Percentiles rank a stretch among this genome's conserved stretches.
phyloP scores from a whole-genome alignment of 2,329 filamentous ascomycete species.

The Diaporthe helianthi region DNA sequence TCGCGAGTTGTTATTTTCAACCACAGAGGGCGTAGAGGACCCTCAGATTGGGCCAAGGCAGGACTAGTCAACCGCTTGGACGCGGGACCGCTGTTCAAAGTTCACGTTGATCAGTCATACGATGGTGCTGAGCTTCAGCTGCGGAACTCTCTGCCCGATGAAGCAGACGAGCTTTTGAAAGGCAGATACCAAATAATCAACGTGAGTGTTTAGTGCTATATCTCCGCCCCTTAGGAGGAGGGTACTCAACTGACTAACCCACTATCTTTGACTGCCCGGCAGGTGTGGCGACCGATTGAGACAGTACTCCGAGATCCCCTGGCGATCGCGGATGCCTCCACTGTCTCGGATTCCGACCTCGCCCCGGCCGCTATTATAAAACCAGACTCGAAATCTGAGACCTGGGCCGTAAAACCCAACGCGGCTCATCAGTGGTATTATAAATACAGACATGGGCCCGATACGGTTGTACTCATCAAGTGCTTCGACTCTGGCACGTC shows the following conservation, averaged over 20 bases:
- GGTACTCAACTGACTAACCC: background rate
- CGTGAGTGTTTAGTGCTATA: conserved; percentile 32
- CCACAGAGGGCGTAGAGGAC: conserved; percentile 60
- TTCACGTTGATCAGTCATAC: conserved; percentile 54
- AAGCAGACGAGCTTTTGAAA: conserved; percentile 39
- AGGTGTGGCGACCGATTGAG: conserved; percentile 56
- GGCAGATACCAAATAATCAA: conserved; percentile 52
- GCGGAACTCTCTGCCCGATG: conserved; percentile 35
- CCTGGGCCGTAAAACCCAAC: conserved; percentile 27
- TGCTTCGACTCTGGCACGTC: conserved; percentile 60
- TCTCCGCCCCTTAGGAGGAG: no score
- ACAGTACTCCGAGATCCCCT: conserved; percentile 53
- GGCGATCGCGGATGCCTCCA: conserved; percentile 48
- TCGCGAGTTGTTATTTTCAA: conserved; percentile 27
- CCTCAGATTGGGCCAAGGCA: conserved; percentile 68
- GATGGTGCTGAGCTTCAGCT: conserved; percentile 39
- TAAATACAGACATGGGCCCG: conserved; percentile 55
- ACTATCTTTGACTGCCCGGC: background rate
- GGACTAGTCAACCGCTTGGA: conserved; percentile 68
- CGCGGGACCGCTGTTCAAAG: conserved; percentile 56
- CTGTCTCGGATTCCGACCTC: conserved; percentile 49
- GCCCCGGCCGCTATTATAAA: conserved; percentile 48
- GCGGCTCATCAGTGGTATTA: conserved; percentile 54
- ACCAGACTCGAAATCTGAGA: conserved; percentile 35
- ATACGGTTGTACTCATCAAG: conserved; percentile 66